These are phyloP conservation scores for Metschnikowia cerradonensis DNA, from an alignment of 805 yeast genomes.

Conservation along the genomic window DNA sequence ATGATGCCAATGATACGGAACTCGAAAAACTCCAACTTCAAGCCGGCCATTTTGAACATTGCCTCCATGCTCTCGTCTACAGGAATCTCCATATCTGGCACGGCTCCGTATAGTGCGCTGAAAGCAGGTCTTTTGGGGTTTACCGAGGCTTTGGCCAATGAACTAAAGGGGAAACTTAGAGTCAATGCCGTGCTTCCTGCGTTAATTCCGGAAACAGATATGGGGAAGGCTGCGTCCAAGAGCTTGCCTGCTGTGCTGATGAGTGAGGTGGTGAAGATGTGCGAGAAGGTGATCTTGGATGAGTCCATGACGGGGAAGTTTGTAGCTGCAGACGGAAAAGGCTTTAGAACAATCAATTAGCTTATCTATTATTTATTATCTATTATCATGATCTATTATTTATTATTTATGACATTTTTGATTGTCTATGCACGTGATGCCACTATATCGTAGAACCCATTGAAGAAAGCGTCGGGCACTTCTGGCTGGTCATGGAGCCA, in stretches of 20 bases:
- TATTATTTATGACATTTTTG: background rate
- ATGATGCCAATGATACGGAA: constrained; percentile 46
- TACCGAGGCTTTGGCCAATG: constrained; percentile 55
- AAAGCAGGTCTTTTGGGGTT: constrained; percentile 70
- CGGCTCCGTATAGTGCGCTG: constrained; percentile 62
- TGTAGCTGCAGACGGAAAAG: constrained; percentile 19
- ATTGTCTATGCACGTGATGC: background rate
- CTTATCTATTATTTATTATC: background rate
- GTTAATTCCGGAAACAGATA: constrained; percentile 59
- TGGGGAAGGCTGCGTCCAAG: constrained; percentile 40
- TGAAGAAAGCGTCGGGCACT: background rate
- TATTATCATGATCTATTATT: background rate
- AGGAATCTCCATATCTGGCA: constrained; percentile 43
- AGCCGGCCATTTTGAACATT: constrained; percentile 51
- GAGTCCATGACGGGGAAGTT: constrained; percentile 33
- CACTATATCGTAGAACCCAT: constrained; percentile 4
- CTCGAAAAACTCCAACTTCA: constrained; percentile 18
- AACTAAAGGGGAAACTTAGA: constrained; percentile 52
- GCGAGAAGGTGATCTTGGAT: constrained; percentile 11
- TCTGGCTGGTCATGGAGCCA: constrained; percentile 11
- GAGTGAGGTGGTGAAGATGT: constrained; percentile 23
- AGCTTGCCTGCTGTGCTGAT: constrained; percentile 22
- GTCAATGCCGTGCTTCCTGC: constrained; percentile 72
- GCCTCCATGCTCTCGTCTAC: constrained; percentile 59
- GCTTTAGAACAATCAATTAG: constrained; percentile 2